These are phyloP conservation scores for Chimonanthus praecox DNA, from an alignment of 164 flowering plant species.

Conservation along the genomic window DNA sequence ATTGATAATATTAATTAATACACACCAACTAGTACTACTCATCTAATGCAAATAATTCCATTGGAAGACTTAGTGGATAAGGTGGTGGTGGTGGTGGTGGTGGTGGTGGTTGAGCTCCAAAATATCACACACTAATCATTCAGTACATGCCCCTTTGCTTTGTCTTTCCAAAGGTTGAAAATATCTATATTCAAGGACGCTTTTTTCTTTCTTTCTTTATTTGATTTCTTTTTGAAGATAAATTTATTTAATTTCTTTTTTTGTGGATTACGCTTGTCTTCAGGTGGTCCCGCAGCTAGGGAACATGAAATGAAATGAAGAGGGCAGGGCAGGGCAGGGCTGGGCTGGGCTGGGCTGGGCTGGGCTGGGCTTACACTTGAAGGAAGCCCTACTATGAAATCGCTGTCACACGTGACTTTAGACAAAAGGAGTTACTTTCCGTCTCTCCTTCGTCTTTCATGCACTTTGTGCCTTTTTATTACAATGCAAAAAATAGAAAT, in stretches of 20 bases:
- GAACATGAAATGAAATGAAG: constrained; percentile 1
- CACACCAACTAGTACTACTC: too few species aligned
- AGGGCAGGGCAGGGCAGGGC: neutral
- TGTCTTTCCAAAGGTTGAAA: neutral
- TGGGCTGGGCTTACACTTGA: neutral
- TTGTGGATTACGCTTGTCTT: neutral
- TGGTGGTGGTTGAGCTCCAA: neutral
- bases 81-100: neutral
- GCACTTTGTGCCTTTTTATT: too few species aligned
- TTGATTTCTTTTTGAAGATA: neutral
- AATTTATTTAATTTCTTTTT: neutral
- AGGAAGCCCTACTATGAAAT: neutral
- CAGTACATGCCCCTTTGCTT: neutral
- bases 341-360: neutral
- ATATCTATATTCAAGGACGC: neutral
- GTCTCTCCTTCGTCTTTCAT: too few species aligned
- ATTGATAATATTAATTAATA: too few species aligned
- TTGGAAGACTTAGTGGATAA: neutral
- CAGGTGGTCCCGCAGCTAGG: constrained; percentile 27
- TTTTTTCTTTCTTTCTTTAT: too few species aligned
- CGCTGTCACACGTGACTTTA: neutral
- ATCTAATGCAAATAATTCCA: too few species aligned
- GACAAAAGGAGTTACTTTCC: neutral
- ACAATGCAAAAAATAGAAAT: too few species aligned
- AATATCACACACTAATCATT: neutral